phyloP scores from a whole-genome alignment of 2,329 filamentous ascomycete genomes.

The Phoma sp. region DNA sequence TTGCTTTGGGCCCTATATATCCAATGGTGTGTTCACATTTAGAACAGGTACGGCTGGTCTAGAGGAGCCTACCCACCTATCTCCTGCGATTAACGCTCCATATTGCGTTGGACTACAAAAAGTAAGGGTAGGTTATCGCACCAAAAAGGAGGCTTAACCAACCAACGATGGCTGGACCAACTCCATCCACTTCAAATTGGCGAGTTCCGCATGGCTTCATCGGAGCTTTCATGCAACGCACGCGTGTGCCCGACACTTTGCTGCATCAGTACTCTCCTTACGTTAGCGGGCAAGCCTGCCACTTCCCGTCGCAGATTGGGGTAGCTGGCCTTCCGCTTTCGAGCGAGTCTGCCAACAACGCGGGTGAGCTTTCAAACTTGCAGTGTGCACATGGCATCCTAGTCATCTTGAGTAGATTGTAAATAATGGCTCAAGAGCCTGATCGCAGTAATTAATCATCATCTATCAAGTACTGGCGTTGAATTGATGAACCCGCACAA shows the following conservation, averaged over 20 bases:
- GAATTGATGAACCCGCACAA: neutral
- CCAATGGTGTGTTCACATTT: neutral
- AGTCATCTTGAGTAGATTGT: too few species aligned
- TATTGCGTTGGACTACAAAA: neutral
- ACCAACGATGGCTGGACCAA: neutral
- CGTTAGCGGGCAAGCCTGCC: neutral
- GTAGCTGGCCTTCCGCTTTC: neutral
- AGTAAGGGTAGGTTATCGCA: neutral
- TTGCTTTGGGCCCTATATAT: slow-evolving; percentile 1
- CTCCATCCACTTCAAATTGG: neutral
- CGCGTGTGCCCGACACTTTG: slow-evolving; percentile 5
- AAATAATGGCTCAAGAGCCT: too few species aligned
- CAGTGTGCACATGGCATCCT: too few species aligned
- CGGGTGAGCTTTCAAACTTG: neutral
- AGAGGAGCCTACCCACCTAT: slow-evolving; percentile 1
- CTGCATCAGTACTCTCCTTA: neutral
- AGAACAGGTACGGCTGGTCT: slow-evolving; percentile 1
- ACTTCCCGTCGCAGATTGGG: neutral
- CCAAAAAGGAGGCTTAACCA: neutral
- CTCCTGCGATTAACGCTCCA: neutral
- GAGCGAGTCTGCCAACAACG: neutral
- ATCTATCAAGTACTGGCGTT: neutral
- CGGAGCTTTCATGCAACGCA: neutral
- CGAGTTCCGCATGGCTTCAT: neutral
- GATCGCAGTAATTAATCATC: too few species aligned